Percentiles rank a stretch among this genome's conserved stretches.
phyloP scores from a whole-genome alignment of 78 protist species.

The Guillardia theta region DNA sequence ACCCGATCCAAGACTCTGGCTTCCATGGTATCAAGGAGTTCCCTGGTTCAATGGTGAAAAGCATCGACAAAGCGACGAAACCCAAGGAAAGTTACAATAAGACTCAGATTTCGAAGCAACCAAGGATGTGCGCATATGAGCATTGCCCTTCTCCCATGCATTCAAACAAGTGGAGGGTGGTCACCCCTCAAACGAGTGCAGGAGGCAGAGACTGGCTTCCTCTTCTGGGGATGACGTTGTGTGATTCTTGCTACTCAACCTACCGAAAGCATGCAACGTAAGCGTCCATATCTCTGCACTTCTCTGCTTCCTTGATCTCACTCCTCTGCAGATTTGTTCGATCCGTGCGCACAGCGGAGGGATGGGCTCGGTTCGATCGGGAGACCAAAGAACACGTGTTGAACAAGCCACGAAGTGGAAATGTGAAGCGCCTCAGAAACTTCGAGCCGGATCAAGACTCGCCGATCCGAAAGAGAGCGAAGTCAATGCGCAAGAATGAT shows the following conservation, averaged over 20 bases:
- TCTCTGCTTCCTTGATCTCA: neutral
- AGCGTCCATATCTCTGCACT: neutral
- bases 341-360: conserved; percentile 26
- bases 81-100: too few species aligned
- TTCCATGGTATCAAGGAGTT: too few species aligned
- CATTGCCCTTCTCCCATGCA: neutral
- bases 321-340: neutral
- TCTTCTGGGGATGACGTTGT: neutral
- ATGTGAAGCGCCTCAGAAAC: too few species aligned
- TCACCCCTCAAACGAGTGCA: neutral
- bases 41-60: too few species aligned
- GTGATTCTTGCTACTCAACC: conserved; percentile 29
- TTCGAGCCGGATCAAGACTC: too few species aligned
- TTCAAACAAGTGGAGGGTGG: neutral
- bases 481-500: too few species aligned
- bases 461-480: too few species aligned
- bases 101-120: too few species aligned
- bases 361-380: neutral
- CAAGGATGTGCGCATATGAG: neutral
- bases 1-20: too few species aligned
- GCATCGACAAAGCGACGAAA: too few species aligned
- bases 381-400: too few species aligned
- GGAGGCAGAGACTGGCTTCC: neutral
- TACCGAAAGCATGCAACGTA: neutral
- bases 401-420: too few species aligned